Percentiles rank a stretch among this genome's conserved stretches.
Conservation (phyloP, 495 filamentous ascomycete species). For the Podospora pseudopauciseta region DNA sequence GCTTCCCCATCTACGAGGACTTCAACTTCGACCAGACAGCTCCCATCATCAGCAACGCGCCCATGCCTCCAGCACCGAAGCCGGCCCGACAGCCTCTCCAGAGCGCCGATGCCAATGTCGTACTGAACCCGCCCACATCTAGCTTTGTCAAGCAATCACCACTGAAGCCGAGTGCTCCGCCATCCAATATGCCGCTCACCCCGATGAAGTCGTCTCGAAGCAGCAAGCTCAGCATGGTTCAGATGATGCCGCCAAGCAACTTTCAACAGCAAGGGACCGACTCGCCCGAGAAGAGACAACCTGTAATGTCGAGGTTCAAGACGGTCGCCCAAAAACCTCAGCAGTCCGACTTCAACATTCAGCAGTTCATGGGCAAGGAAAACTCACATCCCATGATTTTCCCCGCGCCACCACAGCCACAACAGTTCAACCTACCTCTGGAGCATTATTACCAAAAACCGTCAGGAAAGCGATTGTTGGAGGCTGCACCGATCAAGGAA, state of each 20-base stretch:
- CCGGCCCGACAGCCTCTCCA: conserved; percentile 47
- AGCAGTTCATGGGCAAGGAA: conserved; percentile 59
- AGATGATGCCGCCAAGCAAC: conserved; percentile 67
- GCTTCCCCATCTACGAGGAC: conserved; percentile 64
- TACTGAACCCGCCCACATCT: conserved; percentile 53
- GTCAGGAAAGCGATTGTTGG: conserved; percentile 65
- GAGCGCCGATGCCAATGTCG: conserved; percentile 48
- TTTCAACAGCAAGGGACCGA: conserved; percentile 66
- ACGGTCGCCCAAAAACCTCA: conserved; percentile 62
- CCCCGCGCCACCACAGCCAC: conserved; percentile 43
- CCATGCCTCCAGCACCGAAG: conserved; percentile 49
- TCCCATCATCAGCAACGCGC: conserved; percentile 47
- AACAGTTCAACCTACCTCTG: conserved; percentile 47
- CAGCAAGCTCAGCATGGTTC: conserved; percentile 54
- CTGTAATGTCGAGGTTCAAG: conserved; percentile 57
- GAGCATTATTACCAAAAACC: conserved; percentile 57
- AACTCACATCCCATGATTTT: conserved; percentile 53
- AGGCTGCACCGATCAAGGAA: conserved; percentile 72
- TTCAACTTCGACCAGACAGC: conserved; percentile 47
- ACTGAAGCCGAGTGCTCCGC: conserved; percentile 43
- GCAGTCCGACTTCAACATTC: conserved; percentile 57
- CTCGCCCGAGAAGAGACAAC: conserved; percentile 73
- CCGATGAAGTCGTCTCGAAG: conserved; percentile 44
- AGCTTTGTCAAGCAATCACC: conserved; percentile 57
- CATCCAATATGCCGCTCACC: conserved; percentile 38